Evolutionary conservation across 2,329 filamentous ascomycete genomes (phyloP), one percentile per base, ranked within the genome.

Genomic region (Achaetomium macrosporum): DNA sequence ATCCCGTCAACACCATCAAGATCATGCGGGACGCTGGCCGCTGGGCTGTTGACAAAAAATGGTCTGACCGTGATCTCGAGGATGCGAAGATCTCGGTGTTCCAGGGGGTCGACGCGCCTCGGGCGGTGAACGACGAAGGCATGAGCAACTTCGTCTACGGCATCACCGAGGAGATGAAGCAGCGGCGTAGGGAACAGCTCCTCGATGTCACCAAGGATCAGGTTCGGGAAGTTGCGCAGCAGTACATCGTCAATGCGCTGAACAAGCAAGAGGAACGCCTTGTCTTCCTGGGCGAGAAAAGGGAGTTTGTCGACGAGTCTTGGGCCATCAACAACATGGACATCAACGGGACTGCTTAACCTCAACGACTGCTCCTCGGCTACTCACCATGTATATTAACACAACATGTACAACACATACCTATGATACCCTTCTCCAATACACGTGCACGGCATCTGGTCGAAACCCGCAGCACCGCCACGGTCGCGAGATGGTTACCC

Each of bases 11-110:
- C 69, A 92, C 90, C 0, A 74, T 97, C 59, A 82, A 80, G 51
- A 88, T 96, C 55, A 95, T 96, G 83, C 76, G 79, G 31, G 85
- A 86, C 52, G 88, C 90, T 1, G 93, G 92, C 1, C 74, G 78
- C 20, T 96, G 90, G 83, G 93, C 91, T 0, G 77, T 83, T 11
- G 85, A 95, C 60, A 87, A 86, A 63, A 69, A 83, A 52, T 97
- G 90, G 90, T 84, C 83, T 1, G 83, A 87, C 20, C 83, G 85
- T 36, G 91, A 99, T 66, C 76, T 99, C 2, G 92, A 97, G 65
- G 93, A 99, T 69, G 93, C 93, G 57, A 99, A 99, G 73, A 82
- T 99, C 37, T 90, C 88, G 29, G 86, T 96, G 12, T 99, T 99
- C 76, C 91, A 99, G 70, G 77, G 81, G 35, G 81, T 96, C 10